Evolutionary conservation across 2,329 filamentous ascomycete species (phyloP).

Genomic region (Talaromyces amestolkiae): DNA sequence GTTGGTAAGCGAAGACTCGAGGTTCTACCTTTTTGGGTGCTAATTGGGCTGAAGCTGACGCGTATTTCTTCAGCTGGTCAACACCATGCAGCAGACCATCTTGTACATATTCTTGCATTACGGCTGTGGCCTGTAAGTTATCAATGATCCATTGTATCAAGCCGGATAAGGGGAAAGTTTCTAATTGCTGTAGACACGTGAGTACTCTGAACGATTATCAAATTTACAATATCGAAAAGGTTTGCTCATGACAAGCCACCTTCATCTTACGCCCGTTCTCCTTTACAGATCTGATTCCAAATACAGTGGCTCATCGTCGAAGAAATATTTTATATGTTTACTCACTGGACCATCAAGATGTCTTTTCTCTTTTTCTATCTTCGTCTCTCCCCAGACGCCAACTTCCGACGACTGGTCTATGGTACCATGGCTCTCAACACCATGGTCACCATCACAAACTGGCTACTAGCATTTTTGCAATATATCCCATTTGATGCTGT

Average conservation of each 20-base stretch:
- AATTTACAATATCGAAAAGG: background rate
- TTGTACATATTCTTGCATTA: constrained; percentile 6
- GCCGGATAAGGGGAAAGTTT: too few species aligned
- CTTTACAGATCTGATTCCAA: background rate
- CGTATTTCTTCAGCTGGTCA: background rate
- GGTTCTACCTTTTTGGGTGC: background rate
- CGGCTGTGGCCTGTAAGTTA: background rate
- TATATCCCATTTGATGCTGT: background rate
- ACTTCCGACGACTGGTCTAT: background rate
- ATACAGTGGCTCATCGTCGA: background rate
- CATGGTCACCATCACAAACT: background rate
- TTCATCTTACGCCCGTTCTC: background rate
- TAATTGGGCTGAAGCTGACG: background rate
- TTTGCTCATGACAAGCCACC: background rate
- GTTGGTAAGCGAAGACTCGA: background rate
- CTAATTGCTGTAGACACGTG: background rate
- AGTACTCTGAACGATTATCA: background rate
- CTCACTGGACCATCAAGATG: background rate
- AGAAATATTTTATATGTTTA: background rate
- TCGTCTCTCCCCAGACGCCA: background rate
- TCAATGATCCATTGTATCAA: too few species aligned
- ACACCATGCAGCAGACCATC: constrained; percentile 1
- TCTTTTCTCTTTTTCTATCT: constrained; percentile 7
- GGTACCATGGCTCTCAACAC: background rate
- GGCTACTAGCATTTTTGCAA: background rate